Evolutionary conservation across 2,329 filamentous ascomycete genomes (phyloP).

Genomic region (Colletotrichum eleusines): DNA sequence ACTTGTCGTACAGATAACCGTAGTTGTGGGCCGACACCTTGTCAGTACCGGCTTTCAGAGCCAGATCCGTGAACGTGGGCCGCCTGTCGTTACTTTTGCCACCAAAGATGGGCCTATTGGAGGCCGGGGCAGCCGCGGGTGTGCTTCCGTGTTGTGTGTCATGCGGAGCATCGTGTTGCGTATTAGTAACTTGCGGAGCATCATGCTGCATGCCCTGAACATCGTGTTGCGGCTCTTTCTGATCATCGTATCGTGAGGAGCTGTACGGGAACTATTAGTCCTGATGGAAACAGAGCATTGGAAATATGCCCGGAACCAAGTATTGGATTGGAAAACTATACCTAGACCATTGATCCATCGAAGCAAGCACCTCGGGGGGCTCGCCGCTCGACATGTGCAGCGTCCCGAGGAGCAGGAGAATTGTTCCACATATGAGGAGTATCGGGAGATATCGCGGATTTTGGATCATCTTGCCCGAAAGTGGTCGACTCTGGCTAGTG

Average conservation of each 20-base stretch:
- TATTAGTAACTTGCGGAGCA: neutral
- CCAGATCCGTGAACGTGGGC: neutral
- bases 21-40: neutral
- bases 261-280: neutral
- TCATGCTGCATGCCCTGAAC: neutral
- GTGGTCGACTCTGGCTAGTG: neutral
- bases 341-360: neutral
- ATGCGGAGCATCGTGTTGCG: neutral
- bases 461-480: neutral
- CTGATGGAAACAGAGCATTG: too few relatives aligned
- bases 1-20: neutral
- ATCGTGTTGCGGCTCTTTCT: neutral
- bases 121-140: neutral
- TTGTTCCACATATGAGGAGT: neutral
- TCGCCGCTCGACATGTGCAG: neutral
- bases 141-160: neutral
- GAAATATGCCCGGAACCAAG: neutral
- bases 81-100: neutral
- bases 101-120: neutral
- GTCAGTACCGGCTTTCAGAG: neutral
- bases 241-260: too few relatives aligned
- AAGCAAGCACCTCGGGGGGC: neutral
- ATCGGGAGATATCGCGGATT: neutral
- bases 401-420: neutral
- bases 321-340: neutral